Base-by-base conservation (phyloP, 495 filamentous ascomycete genomes). In the Ramalina peruviana region DNA sequence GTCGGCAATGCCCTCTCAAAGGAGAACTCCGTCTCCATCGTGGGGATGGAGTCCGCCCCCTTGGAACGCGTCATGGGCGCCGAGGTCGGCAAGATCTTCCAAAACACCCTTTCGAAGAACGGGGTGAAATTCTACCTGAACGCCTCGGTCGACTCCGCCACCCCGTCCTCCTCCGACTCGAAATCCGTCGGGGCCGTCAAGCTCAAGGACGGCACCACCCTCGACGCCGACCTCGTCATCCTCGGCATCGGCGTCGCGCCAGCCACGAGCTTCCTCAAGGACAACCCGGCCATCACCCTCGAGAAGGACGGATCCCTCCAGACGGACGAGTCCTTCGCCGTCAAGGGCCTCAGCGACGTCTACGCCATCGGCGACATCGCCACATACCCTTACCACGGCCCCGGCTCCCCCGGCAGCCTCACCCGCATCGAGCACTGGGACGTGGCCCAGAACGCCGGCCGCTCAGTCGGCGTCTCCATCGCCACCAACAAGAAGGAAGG, bases 281-380 rank as follows among this genome's bases (percentile, higher is more conserved):
- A 79, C n/a, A 86, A 83, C 62, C 65, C 69, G 20, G 67, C 72
- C 9, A 58, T 94, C 30, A 58, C 72, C 16, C 75, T 95, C 0
- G 76, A 86, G 52, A 71, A 81, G 20, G 92, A 98, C 59, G 86
- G 87, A 12, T 92, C 86, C 6, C 48, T 98, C 42, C 75, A 72
- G 56, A 85, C 82, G 6, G 78, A 94, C 60, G 80, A 86, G 54
- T 66, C 75, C 49, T 96, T 90, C 66, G 71, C 75, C 26, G 82
- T 97, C 15, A 65, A 75, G 0, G 80, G 80, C 3, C 63, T 88
- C 1, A 72, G 82, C 45, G 81, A 86, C 58, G 90, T 95, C 47
- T 97, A 85, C 60, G 92, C 92, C 37, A 82, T 98, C 53, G 92
- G 92, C 44, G 92, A 98, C 62, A 97, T 98, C 49, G 89, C 92